Evolutionary conservation across 371 early-diverging fungal genomes (phyloP).

Genomic region (Capniomyces stellatus): DNA sequence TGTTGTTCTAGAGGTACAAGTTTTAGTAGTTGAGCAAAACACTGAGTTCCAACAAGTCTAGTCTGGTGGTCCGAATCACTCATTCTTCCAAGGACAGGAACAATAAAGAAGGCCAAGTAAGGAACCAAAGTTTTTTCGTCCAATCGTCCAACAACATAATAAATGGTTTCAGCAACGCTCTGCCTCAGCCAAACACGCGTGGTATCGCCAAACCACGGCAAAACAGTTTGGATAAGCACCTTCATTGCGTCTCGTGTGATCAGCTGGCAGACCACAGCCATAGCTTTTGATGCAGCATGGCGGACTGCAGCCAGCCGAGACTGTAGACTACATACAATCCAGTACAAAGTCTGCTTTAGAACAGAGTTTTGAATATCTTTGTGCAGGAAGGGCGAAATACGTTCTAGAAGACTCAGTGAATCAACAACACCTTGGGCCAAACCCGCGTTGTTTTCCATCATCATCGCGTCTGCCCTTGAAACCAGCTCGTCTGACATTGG

Average conservation of each 20-base stretch:
- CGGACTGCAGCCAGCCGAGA: constrained; percentile 61
- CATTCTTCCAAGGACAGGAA: constrained; percentile 95
- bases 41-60: constrained; percentile 71
- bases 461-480: constrained; percentile 3
- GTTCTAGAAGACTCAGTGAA: constrained; percentile 48
- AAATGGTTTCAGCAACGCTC: constrained; percentile 69
- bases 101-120: constrained; percentile 86
- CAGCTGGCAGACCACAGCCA: constrained; percentile 51
- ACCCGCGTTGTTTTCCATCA: constrained; percentile 1
- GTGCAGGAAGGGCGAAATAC: constrained; percentile 48
- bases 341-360: constrained; percentile 32
- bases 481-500: not conserved
- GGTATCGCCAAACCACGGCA: constrained; percentile 64
- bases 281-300: constrained; percentile 54
- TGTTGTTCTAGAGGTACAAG: constrained; percentile 54
- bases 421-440: constrained; percentile 60
- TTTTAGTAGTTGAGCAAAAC: constrained; percentile 86
- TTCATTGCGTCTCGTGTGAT: constrained; percentile 57
- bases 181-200: constrained; percentile 52
- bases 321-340: constrained; percentile 41
- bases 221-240: constrained; percentile 47
- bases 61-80: constrained; percentile 80
- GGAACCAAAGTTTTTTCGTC: constrained; percentile 49
- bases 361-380: constrained; percentile 24
- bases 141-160: constrained; percentile 41